phyloP scores from a whole-genome alignment of 2,329 filamentous ascomycete species.

The Ceratocystis cubensis region DNA sequence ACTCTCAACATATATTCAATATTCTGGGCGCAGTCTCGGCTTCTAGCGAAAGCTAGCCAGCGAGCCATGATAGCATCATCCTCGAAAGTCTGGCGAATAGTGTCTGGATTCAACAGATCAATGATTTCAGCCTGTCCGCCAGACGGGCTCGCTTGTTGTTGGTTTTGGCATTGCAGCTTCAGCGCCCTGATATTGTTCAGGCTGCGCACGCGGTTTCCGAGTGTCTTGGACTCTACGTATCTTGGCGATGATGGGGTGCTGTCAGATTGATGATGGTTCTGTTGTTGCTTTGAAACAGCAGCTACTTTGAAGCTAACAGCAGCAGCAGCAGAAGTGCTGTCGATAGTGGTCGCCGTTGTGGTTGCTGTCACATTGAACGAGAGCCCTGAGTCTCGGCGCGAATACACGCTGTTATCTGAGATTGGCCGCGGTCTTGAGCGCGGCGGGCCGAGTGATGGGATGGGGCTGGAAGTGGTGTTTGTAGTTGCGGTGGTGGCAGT shows the following conservation, averaged over 20 bases:
- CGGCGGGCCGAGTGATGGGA: neutral
- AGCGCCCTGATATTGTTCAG: neutral
- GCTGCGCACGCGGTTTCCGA: conserved; percentile 2
- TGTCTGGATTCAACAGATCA: conserved; percentile 1
- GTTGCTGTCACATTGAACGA: conserved; percentile 31
- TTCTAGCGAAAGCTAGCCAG: conserved; percentile 36
- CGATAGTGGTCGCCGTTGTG: conserved; percentile 22
- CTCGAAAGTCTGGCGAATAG: neutral
- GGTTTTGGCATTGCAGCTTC: conserved; percentile 3
- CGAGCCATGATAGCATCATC: conserved; percentile 7
- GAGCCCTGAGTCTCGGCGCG: conserved; percentile 38
- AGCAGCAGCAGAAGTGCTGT: conserved; percentile 24
- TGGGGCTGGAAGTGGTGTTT: neutral
- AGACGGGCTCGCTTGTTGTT: neutral
- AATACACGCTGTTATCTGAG: conserved; percentile 23
- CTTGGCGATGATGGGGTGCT: neutral
- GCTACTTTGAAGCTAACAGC: conserved; percentile 25
- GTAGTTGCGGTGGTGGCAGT: neutral
- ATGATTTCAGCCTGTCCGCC: neutral
- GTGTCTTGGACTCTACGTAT: neutral
- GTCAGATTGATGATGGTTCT: conserved; percentile 18
- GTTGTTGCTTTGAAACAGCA: conserved; percentile 26
- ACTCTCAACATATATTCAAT: conserved; percentile 42
- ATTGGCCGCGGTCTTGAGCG: conserved; percentile 11
- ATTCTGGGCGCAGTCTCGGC: conserved; percentile 35